A percentile compares a stretch with the other conserved stretches of the same genome.
Evolutionary conservation across 768 basidiomycete genomes (phyloP).

Genomic region (Arthromyces matolae): DNA sequence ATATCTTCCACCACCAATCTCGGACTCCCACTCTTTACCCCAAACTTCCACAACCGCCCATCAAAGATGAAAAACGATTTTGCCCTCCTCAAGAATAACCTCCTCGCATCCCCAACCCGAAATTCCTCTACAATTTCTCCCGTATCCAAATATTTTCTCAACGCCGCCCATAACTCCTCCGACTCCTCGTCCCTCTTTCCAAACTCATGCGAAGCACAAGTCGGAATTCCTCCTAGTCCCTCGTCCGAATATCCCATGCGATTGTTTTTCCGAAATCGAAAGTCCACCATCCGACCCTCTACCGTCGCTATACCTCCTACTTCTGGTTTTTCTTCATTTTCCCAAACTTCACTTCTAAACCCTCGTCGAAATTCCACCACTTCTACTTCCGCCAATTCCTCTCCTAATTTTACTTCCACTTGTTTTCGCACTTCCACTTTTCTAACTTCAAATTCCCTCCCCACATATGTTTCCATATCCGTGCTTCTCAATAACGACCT

Average conservation of each 20-base stretch:
- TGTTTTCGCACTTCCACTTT: not conserved
- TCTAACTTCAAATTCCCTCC: not conserved
- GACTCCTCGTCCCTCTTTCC: constrained; percentile 13
- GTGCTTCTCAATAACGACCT: too few relatives aligned
- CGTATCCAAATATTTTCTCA: constrained; percentile 12
- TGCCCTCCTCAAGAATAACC: not conserved
- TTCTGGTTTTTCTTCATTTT: not conserved
- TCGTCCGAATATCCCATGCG: not conserved
- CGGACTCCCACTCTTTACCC: constrained; percentile 11
- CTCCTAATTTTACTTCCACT: not conserved
- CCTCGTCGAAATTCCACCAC: not conserved
- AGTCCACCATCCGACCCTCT: not conserved
- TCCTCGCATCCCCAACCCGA: too few relatives aligned
- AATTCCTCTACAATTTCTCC: too few relatives aligned
- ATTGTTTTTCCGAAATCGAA: not conserved
- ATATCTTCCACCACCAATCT: constrained; percentile 21
- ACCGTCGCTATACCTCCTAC: not conserved
- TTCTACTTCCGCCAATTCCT: not conserved
- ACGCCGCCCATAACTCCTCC: constrained; percentile 11
- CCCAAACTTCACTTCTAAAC: too few relatives aligned
- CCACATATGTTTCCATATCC: too few relatives aligned
- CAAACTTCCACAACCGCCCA: constrained; percentile 17
- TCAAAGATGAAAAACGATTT: constrained; percentile 15
- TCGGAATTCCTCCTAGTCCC: not conserved
- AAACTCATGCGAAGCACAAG: constrained; percentile 5